Percentiles rank a stretch among this genome's conserved stretches.
Conservation (phyloP, 192 early-diverging fungal species). For the Rhizophagus clarus region DNA sequence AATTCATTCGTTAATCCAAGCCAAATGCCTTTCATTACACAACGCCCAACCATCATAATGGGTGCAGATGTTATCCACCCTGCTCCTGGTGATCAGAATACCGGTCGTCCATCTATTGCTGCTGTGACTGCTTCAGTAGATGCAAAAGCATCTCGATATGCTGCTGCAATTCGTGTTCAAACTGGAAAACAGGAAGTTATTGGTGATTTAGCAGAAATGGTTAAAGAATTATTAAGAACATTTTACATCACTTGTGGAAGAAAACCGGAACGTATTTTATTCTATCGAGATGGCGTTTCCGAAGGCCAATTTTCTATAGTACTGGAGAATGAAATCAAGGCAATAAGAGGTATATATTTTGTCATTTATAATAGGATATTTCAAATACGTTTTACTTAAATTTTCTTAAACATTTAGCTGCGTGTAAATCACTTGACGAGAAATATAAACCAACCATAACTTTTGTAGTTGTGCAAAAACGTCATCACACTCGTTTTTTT, state of each 20-base stretch:
- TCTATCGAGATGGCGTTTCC: background rate
- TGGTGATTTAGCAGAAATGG: background rate
- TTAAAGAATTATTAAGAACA: conserved; percentile 44
- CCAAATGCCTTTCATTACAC: conserved; percentile 59
- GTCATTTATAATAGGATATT: no score
- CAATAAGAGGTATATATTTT: background rate
- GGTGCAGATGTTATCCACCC: background rate
- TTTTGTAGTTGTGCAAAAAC: no score
- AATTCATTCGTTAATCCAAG: conserved; percentile 66
- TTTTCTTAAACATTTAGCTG: no score
- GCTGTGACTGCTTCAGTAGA: background rate
- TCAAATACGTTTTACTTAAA: no score
- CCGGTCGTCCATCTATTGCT: background rate
- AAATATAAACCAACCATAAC: no score
- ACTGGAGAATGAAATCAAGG: background rate
- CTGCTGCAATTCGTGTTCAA: background rate
- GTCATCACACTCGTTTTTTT: no score
- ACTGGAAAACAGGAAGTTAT: background rate
- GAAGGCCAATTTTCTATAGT: background rate
- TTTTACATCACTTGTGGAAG: background rate
- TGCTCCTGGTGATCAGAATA: background rate
- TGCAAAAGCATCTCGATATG: background rate
- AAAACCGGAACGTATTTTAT: background rate
- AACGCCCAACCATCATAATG: background rate
- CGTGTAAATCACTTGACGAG: no score